A percentile compares a stretch with the other conserved stretches of the same genome.
Evolutionary conservation across 371 early-diverging fungal species (phyloP).

Genomic region (Mortierella sp.): DNA sequence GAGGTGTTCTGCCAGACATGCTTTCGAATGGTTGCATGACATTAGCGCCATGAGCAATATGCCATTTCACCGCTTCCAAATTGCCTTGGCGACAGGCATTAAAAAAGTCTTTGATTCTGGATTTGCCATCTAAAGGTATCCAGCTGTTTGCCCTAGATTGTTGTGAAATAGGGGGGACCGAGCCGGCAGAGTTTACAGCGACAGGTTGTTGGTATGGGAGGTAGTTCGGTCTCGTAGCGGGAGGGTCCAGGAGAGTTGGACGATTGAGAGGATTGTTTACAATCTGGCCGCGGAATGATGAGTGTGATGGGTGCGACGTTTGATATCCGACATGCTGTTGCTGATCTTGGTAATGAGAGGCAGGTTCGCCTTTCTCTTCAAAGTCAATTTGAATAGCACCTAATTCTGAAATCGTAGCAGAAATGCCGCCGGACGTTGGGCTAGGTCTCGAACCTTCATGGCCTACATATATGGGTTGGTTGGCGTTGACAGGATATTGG

Average conservation of each 20-base stretch:
- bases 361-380: background rate
- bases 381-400: conserved; percentile 1
- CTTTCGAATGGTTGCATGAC: conserved; percentile 42
- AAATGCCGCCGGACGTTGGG: background rate
- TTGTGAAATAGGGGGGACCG: background rate
- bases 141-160: conserved; percentile 4
- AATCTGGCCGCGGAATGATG: too few relatives aligned
- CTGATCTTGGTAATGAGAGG: background rate
- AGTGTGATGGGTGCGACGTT: too few relatives aligned
- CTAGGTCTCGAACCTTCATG: conserved; percentile 14
- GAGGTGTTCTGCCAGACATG: conserved; percentile 45
- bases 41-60: conserved; percentile 37
- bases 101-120: conserved; percentile 37
- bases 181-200: background rate
- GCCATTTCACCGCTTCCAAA: conserved; percentile 48
- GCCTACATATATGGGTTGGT: background rate
- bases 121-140: conserved; percentile 40
- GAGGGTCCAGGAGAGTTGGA: too few relatives aligned
- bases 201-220: conserved; percentile 1
- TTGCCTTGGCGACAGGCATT: conserved; percentile 37
- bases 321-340: too few relatives aligned
- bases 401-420: conserved; percentile 12
- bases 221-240: background rate
- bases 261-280: too few relatives aligned
- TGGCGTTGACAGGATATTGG: too few relatives aligned